Base-by-base conservation (phyloP, 352 stramenopile genomes). In the Pythium aristosporum region DNA sequence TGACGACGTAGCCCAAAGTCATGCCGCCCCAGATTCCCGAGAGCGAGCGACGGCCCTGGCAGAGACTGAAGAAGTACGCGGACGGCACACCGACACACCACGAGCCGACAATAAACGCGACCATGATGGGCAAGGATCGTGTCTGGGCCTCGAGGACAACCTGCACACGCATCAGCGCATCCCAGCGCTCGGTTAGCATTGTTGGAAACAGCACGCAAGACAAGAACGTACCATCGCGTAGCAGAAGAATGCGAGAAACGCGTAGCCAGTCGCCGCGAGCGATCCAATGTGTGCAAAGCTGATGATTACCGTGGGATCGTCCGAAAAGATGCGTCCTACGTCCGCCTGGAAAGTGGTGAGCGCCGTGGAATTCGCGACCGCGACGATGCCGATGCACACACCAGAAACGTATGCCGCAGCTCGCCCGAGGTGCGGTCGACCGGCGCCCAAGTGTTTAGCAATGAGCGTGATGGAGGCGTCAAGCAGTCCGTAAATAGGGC, bases 231-330 rank as follows among this genome's bases (percentile, higher is more conserved):
- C 68, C 57, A 92, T 82, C 12, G 83, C 74, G 44, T 84, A 87
- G 71, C 88, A 96, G 72, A 94, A 94, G 65, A 95, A 86, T 20
- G 58, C 69, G 20, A 96, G 74, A 5, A 85, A 73, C 44, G 87
- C 62, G 67, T 95, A 95, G 11, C 74, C 82, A 21, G 87, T 53
- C 8, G 73, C 76, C 0, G 80, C 74, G 7, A 92, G 65, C 11
- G 68, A 62, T 21, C 68, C 80, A 55, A 96, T 82, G 50, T 86
- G 72, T 16, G 67, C 63, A 53, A 93, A 85, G n/a, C 65, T 84
- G 9, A 74, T 68, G 44, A 92, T 79, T 36, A 96, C 82, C 10
- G 65, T 58, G 11, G 71, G 32, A 64, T 91, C 75, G 15, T 91
- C 71, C 12, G 79, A 92, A 63, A 93, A 95, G 48, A 95, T 78